phyloP scores from a whole-genome alignment of 345 rosid species.

The Corchorus capsularis region DNA sequence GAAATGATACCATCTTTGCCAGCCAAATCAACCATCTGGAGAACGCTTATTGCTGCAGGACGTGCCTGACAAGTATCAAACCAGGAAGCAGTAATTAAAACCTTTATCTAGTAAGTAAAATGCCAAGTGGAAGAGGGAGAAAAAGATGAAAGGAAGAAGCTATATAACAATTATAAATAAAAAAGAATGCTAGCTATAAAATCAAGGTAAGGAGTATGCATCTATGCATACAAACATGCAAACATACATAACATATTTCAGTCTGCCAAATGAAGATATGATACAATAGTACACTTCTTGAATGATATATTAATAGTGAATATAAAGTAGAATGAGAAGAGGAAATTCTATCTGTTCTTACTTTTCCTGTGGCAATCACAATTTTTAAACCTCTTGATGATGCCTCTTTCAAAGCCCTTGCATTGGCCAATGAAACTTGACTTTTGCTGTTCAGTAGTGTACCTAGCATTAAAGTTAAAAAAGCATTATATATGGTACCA shows the following conservation, averaged over 20 bases:
- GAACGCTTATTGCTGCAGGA: conserved; percentile 58
- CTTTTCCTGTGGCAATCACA: conserved; percentile 95
- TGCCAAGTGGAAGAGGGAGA: background rate
- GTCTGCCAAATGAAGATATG: background rate
- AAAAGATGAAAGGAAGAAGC: background rate
- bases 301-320: conserved; percentile 4
- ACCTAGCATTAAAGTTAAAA: conserved; percentile 46
- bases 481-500: conserved; percentile 21
- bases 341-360: conserved; percentile 28
- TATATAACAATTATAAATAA: background rate
- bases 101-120: conserved; percentile 18
- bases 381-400: conserved; percentile 81
- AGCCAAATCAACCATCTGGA: conserved; percentile 69
- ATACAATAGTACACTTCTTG: background rate
- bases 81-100: conserved; percentile 22
- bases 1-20: conserved; percentile 79
- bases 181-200: conserved; percentile 1
- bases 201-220: background rate
- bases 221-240: background rate
- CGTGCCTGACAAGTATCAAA: conserved; percentile 62
- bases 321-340: conserved; percentile 6
- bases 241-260: background rate
- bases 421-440: conserved; percentile 61
- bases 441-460: conserved; percentile 85
- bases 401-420: conserved; percentile 87